Evolutionary conservation across 176 grass and related monocot genomes (phyloP).

Genomic region (Puya raimondii): DNA sequence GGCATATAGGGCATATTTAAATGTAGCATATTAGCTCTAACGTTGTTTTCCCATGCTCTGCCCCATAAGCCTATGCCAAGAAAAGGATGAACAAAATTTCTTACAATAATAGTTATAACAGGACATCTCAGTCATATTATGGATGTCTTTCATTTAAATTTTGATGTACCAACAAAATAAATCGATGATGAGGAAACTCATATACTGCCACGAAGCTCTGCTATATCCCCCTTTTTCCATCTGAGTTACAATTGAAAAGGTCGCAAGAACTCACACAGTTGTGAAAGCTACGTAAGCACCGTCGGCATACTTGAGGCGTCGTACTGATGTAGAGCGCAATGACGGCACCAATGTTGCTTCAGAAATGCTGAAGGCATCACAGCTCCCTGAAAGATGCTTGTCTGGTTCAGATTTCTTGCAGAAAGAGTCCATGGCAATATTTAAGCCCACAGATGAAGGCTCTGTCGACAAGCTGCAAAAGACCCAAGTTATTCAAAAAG

Average conservation of each 20-base stretch:
- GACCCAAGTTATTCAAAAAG: background rate
- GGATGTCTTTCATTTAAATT: background rate
- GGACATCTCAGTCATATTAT: background rate
- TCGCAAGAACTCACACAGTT: background rate
- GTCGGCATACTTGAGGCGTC: constrained; percentile 36
- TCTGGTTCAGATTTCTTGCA: background rate
- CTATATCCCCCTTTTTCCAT: too few species aligned
- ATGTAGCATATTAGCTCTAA: too few species aligned
- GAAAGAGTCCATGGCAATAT: constrained; percentile 39
- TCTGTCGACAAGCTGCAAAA: constrained; percentile 37
- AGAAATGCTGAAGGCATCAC: constrained; percentile 25
- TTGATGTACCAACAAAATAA: background rate
- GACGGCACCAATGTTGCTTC: constrained; percentile 28
- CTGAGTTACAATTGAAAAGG: background rate
- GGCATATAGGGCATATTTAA: too few species aligned
- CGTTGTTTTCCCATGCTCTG: too few species aligned
- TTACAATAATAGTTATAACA: background rate
- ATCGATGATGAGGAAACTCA: background rate
- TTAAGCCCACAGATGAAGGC: constrained; percentile 39
- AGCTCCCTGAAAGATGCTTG: background rate
- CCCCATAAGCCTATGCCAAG: background rate
- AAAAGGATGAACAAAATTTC: background rate
- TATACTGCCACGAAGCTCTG: too few species aligned
- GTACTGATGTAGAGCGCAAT: constrained; percentile 25
- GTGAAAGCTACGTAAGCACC: constrained; percentile 33